Base-by-base conservation (phyloP, 2,329 filamentous ascomycete genomes). In the Macroventuria anomochaeta region DNA sequence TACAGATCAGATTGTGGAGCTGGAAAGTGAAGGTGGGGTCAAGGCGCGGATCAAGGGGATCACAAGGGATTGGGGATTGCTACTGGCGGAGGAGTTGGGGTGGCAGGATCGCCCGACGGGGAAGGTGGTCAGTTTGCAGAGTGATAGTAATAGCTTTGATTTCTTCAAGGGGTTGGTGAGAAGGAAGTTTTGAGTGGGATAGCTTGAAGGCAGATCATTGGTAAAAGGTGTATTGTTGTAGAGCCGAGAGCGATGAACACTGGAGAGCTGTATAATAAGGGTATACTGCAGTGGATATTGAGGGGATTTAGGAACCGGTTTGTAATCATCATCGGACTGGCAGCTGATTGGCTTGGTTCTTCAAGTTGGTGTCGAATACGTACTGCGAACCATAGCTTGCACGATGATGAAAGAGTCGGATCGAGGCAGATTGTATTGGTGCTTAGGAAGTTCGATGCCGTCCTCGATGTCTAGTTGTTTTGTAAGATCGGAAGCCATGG, bases 121-220 rank as follows among this genome's bases (percentile, higher is more conserved):
- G 0, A 89, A 84, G 75, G 80, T 88, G 42, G 93, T 89, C 84
- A 85, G 88, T 64, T 76, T 99, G 76, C 93, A 97, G 79, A 97
- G 92, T 73, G 95, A 99, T 74, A 91, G 93, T 72, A 99, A 99
- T 70, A 97, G 93, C 74, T 99, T 99, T 79, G 95, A 99, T 76
- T 99, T 96, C 74, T 96, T 96, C 78, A 90, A 85, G 70, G 95
- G 95, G 0, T 70, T 99, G 66, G 79, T 99, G 17, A 91, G 86
- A 79, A 84, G 88, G 67, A 97, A 96, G 80, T 75, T 87, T 2
- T 92, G 31, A n/a, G 7, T 12, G 26, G 5, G 11, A 11, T 29
- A 29, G 23, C 11, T 3, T 31, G 11, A 4, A 13, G n/a, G n/a
- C n/a, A n/a, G n/a, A n/a, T n/a, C n/a, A n/a, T n/a, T n/a, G n/a